Percentiles rank a stretch among this genome's conserved stretches.
These are phyloP conservation scores for Neospora caninum DNA, from an alignment of 169 alveolate genomes.

Conservation along the genomic window DNA sequence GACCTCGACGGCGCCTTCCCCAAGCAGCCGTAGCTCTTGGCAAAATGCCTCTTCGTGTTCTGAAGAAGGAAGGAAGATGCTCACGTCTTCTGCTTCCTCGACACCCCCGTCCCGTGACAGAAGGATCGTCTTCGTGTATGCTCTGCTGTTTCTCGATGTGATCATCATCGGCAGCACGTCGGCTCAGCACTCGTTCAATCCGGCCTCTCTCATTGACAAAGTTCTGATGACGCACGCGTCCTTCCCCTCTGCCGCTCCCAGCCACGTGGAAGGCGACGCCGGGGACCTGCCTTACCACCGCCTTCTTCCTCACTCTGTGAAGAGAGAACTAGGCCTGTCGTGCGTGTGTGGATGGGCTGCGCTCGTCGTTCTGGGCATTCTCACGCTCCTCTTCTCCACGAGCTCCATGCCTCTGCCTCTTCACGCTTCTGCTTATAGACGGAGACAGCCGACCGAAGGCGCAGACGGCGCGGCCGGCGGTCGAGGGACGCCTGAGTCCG, in stretches of 20 bases:
- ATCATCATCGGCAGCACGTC: slow-evolving; percentile 61
- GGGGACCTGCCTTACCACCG: neutral
- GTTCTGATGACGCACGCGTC: slow-evolving; percentile 57
- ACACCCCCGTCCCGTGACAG: slow-evolving; percentile 39
- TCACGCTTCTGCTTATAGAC: neutral
- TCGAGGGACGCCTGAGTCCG: neutral
- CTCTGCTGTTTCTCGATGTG: slow-evolving; percentile 58
- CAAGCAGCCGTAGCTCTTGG: neutral
- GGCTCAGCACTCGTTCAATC: slow-evolving; percentile 62
- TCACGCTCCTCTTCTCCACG: slow-evolving; percentile 50
- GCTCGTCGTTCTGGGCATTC: slow-evolving; percentile 52
- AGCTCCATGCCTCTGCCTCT: slow-evolving; percentile 17
- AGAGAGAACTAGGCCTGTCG: slow-evolving; percentile 65
- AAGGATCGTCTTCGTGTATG: slow-evolving; percentile 52
- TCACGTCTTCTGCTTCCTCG: neutral
- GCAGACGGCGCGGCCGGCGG: neutral
- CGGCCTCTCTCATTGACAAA: slow-evolving; percentile 62
- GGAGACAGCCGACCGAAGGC: neutral
- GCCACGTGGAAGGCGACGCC: too few species aligned
- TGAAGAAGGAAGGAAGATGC: neutral
- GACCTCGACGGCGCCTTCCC: too few species aligned
- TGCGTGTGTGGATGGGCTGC: slow-evolving; percentile 69
- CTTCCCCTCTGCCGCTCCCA: neutral
- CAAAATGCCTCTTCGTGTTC: too few species aligned
- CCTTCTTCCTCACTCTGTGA: slow-evolving; percentile 56